Conservation (phyloP, 495 filamentous ascomycete genomes). For the Hyphodiscus hymeniophilus region DNA sequence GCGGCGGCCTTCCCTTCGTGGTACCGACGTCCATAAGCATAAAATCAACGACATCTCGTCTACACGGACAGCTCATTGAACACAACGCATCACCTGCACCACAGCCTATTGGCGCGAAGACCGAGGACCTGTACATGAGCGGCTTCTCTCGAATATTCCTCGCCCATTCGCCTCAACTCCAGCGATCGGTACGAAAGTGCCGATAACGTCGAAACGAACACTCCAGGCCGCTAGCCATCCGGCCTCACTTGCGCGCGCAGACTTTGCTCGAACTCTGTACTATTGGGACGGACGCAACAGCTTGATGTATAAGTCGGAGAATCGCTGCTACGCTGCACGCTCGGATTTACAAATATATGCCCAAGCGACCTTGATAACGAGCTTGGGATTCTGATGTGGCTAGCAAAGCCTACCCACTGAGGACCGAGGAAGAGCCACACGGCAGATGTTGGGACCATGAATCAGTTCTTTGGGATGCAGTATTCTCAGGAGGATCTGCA, state of each 20-base stretch:
- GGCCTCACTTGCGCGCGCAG: not conserved
- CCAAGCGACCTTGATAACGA: not conserved
- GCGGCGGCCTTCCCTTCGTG: not conserved
- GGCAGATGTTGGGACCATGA: slow-evolving; percentile 24
- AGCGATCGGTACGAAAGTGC: too few species aligned
- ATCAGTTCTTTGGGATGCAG: slow-evolving; percentile 25
- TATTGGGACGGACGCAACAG: not conserved
- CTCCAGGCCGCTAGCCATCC: not conserved
- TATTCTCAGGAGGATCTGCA: slow-evolving; percentile 40
- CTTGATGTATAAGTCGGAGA: not conserved
- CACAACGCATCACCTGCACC: too few species aligned
- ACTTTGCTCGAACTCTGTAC: not conserved
- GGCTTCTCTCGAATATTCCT: too few species aligned
- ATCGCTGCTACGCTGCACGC: not conserved
- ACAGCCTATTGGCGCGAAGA: not conserved
- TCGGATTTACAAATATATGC: not conserved
- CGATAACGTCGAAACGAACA: too few species aligned
- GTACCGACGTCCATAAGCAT: not conserved
- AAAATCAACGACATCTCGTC: not conserved
- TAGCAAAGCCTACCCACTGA: not conserved
- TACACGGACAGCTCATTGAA: too few species aligned
- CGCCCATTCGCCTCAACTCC: too few species aligned
- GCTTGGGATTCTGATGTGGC: slow-evolving; percentile 1
- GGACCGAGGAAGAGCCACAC: slow-evolving; percentile 5
- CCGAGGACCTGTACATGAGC: too few species aligned